Evolutionary conservation across 345 rosid species (phyloP).

Genomic region (Capsella bursapastoris): DNA sequence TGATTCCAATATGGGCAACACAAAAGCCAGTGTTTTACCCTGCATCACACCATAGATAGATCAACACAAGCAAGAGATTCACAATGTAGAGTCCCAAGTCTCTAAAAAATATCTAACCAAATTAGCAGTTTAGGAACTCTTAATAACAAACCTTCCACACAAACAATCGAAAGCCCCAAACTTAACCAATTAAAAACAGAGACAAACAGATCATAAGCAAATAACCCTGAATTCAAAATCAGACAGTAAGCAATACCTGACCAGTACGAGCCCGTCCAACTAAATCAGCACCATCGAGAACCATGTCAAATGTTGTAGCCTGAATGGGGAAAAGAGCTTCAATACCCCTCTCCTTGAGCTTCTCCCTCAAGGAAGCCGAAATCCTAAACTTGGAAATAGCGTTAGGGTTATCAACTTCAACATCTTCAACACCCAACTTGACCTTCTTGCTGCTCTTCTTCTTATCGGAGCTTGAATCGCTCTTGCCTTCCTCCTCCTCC

Average conservation of each 20-base stretch:
- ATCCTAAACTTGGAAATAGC: constrained; percentile 73
- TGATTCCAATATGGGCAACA: constrained; percentile 92
- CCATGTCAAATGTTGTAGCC: constrained; percentile 76
- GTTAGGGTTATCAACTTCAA: constrained; percentile 62
- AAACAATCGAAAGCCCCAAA: neutral
- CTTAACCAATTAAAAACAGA: neutral
- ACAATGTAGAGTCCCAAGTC: neutral
- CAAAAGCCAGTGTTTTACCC: constrained; percentile 98
- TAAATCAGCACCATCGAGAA: constrained; percentile 81
- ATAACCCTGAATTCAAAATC: neutral
- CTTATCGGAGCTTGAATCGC: constrained; percentile 80
- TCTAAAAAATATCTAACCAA: neutral
- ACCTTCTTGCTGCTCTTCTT: constrained; percentile 56
- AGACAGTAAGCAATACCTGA: constrained; percentile 55
- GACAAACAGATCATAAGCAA: neutral
- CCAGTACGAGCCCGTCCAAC: constrained; percentile 98
- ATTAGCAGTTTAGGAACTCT: neutral
- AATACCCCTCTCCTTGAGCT: constrained; percentile 75
- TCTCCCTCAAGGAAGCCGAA: constrained; percentile 64
- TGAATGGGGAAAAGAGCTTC: constrained; percentile 88
- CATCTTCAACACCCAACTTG: constrained; percentile 53
- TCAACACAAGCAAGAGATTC: constrained; percentile 15
- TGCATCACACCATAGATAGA: constrained; percentile 42
- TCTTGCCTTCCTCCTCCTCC: constrained; percentile 54
- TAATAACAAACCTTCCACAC: neutral